Evolutionary conservation across 208 protist species (phyloP), one percentile per base, ranked within the genome.

Genomic region (Giardia duodenalis): DNA sequence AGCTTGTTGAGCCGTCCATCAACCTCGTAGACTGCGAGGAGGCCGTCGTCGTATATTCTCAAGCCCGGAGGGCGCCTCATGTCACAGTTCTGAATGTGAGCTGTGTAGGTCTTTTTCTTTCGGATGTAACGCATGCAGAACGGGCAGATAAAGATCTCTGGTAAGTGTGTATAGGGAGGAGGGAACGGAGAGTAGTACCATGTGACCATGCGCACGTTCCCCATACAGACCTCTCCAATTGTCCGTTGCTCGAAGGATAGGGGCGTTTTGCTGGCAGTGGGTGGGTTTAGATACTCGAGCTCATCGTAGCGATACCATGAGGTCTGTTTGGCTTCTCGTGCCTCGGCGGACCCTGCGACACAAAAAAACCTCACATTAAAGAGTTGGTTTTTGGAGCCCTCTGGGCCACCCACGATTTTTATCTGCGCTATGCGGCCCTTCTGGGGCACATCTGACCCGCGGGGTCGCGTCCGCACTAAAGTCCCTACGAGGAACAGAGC

Each of bases 21-120:
- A 57, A 94, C 93, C 47, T 94, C 93, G 47, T 93, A 94, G 39
- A 94, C 47, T 0, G 67, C 57, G 0, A 94, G 0, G 0, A 44
- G 22, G 0, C n/a, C 88, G 46, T 93, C 47, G 57, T 47, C 1
- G 44, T 93, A 94, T 2, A 94, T 94, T 46, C 92, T 92, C 43
- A 88, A 10, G 39, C 93, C 93, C 2, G 92, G 92, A 46, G 57
- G 57, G 30, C 30, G 57, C 44, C 42, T 47, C 4, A 47, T 19
- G 1, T n/a, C 47, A 47, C 88, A 91, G 2, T 46, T 1, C 4
- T 2, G 2, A 1, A 91, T 47, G 47, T 91, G 88, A 0, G 44
- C 47, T 91, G 0, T 0, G 44, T 89, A 89, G 44, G 44, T n/a
- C 43, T 48, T 30, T 45, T 91, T 45, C 1, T 19, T 91, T 1